Conservation (phyloP, 352 stramenopile genomes). For the Globisporangium spinosum region DNA sequence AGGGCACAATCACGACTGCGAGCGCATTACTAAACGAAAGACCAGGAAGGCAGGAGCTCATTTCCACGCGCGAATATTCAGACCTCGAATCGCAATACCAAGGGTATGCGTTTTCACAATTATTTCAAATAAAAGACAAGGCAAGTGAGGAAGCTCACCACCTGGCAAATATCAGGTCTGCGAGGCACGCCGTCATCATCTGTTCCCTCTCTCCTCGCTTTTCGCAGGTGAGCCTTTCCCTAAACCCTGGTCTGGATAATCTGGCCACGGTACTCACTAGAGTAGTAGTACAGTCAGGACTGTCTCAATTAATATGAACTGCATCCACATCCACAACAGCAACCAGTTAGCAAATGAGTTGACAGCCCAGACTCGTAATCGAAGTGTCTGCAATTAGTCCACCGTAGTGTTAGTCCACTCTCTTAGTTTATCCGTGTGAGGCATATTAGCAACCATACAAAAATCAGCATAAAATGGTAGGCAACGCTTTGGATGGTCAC, state of each 20-base stretch:
- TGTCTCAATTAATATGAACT: neutral
- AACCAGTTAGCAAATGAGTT: neutral
- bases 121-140: neutral
- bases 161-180: neutral
- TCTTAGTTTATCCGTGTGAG: too few species aligned
- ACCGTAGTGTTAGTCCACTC: neutral
- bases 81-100: neutral
- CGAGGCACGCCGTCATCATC: slow-evolving; percentile 3
- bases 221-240: slow-evolving; percentile 10
- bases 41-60: slow-evolving; percentile 4
- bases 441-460: too few species aligned
- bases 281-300: neutral
- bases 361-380: neutral
- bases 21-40: slow-evolving; percentile 5
- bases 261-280: neutral
- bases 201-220: slow-evolving; percentile 13
- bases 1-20: slow-evolving; percentile 13
- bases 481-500: too few species aligned
- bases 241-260: neutral
- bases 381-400: neutral
- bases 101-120: neutral
- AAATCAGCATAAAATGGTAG: too few species aligned
- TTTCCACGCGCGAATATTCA: slow-evolving; percentile 10
- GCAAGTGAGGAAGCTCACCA: neutral
- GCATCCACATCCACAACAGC: neutral